A percentile compares a stretch with the other conserved stretches of the same genome.
Evolutionary conservation across 352 stramenopile species (phyloP).

Genomic region (Phytophthora agathidicida): DNA sequence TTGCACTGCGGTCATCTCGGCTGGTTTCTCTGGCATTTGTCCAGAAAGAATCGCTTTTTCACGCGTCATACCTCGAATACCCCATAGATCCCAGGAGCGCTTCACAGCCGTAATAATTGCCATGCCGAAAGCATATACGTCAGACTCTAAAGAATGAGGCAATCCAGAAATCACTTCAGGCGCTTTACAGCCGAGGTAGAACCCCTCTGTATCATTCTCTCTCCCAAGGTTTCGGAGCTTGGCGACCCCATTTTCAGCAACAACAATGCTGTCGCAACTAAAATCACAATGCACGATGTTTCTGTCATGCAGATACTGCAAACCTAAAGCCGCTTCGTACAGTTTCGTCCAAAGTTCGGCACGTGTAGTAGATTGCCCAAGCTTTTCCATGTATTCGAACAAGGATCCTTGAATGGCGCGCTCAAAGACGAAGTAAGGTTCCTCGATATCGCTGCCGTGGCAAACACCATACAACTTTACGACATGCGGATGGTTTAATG

Average conservation of each 20-base stretch:
- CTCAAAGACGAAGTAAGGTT: slow-evolving; percentile 25
- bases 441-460: not conserved
- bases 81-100: not conserved
- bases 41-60: not conserved
- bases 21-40: not conserved
- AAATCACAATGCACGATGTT: slow-evolving; percentile 23
- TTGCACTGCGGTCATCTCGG: not conserved
- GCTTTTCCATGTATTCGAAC: not conserved
- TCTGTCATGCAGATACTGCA: slow-evolving; percentile 33
- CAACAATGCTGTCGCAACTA: slow-evolving; percentile 11
- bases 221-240: slow-evolving; percentile 21
- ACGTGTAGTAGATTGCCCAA: not conserved
- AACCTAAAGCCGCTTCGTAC: slow-evolving; percentile 25
- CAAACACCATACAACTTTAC: slow-evolving; percentile 25
- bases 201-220: not conserved
- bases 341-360: slow-evolving; percentile 12
- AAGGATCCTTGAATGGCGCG: slow-evolving; percentile 2
- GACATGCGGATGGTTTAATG: slow-evolving; percentile 21
- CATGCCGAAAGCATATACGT: slow-evolving; percentile 9
- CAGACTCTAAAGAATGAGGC: slow-evolving; percentile 7
- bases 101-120: not conserved
- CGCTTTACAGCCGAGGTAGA: not conserved
- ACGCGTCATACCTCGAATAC: not conserved
- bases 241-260: slow-evolving; percentile 8
- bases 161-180: slow-evolving; percentile 10